Conservation (phyloP, 371 early-diverging fungal genomes). For the Mycotypha africana region DNA sequence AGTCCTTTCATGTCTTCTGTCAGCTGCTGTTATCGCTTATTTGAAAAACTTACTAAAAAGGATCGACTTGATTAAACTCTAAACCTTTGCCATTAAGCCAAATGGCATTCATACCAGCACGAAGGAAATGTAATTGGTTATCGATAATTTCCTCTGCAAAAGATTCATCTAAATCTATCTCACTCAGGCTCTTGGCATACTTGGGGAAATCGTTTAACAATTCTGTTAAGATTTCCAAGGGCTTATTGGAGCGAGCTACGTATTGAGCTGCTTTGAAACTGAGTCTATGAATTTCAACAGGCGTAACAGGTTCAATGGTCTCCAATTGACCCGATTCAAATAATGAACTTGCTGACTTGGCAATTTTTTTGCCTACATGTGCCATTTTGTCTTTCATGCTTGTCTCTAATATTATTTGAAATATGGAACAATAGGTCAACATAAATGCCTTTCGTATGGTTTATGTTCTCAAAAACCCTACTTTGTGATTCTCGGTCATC, state of each 20-base stretch:
- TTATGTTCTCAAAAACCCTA: too few relatives aligned
- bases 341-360: slow-evolving; percentile 18
- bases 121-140: slow-evolving; percentile 24
- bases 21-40: too few relatives aligned
- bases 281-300: slow-evolving; percentile 56
- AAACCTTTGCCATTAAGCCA: slow-evolving; percentile 68
- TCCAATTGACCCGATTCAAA: slow-evolving; percentile 36
- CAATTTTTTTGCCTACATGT: slow-evolving; percentile 26
- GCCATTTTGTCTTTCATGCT: slow-evolving; percentile 23
- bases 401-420: too few relatives aligned
- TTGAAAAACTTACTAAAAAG: slow-evolving; percentile 66
- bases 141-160: slow-evolving; percentile 23
- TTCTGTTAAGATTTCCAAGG: slow-evolving; percentile 57
- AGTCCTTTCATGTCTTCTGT: too few relatives aligned
- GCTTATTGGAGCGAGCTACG: slow-evolving; percentile 50
- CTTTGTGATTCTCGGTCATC: slow-evolving; percentile 74
- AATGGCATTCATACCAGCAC: slow-evolving; percentile 37
- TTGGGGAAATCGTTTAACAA: slow-evolving; percentile 82
- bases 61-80: slow-evolving; percentile 51
- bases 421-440: too few relatives aligned
- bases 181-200: slow-evolving; percentile 67
- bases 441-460: too few relatives aligned
- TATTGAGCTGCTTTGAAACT: slow-evolving; percentile 66
- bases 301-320: slow-evolving; percentile 55
- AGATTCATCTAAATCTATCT: slow-evolving; percentile 26